Base-by-base conservation (phyloP, 148 eudicot species). In the Fagopyrum esculentum region DNA sequence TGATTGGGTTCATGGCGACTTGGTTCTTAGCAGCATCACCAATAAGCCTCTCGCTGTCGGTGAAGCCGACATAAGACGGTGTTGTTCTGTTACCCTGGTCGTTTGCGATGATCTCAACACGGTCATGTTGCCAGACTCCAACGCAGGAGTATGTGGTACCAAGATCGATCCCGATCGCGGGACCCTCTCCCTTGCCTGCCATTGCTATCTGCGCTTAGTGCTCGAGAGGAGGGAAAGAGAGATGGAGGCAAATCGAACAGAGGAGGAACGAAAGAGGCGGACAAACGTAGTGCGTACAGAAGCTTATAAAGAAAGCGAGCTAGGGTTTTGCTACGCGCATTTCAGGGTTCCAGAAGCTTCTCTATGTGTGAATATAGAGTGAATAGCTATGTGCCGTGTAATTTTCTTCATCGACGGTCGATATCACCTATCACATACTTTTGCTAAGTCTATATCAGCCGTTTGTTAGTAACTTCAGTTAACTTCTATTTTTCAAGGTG, bases 21-120 rank as follows among this genome's bases (percentile, higher is more conserved):
- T 72, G 74, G 30, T 72, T 72, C 74, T 72, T 72, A 17, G 74
- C 74, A 6, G 74, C 74, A 72, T 72, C 74, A 16, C 74, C 74
- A n/a, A 72, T 72, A 3, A 72, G 55, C 54, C 74, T 72, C 56
- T 72, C 74, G 26, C 55, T 72, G 43, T 72, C 74, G 43, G 74
- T 72, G 35, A 72, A 72, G 9, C 74, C 74, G 17, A 72, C 74
- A 6, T 72, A 72, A 2, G 74, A 72, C 30, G 74, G 74, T 2
- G 74, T 72, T 1, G 74, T 72, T 48, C 74, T 72, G 40, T 72
- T 72, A 72, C 74, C 74, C 56, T 72, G 74, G 35, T 72, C 74
- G 46, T 72, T 72, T 26, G 74, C 74, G 3, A 72, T 72, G 54
- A 72, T 72, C 74, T 72, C 74, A n/a, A 72, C 74, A 9, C 74